A percentile compares a stretch with the other conserved stretches of the same genome.
phyloP scores from a whole-genome alignment of 1,284 basidiomycete genomes.

The Moesziomyces antarcticus region DNA sequence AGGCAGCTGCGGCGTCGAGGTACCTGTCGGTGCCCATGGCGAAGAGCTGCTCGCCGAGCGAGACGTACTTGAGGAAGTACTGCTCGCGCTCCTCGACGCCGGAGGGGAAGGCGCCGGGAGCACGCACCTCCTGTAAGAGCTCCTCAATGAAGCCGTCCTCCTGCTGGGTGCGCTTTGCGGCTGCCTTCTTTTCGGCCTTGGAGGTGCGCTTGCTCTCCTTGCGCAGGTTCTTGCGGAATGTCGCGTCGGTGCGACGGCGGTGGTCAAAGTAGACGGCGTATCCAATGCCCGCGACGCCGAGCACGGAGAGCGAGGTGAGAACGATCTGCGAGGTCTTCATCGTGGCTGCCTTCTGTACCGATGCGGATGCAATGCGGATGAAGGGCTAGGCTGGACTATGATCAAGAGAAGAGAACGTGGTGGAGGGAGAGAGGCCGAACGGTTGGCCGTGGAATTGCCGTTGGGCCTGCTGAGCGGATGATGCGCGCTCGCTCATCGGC shows the following conservation, averaged over 20 bases:
- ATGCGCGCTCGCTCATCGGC: slow-evolving; percentile 17
- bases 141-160: slow-evolving; percentile 55
- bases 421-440: neutral
- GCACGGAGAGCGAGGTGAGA: slow-evolving; percentile 49
- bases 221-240: slow-evolving; percentile 90
- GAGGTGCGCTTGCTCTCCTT: slow-evolving; percentile 74
- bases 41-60: slow-evolving; percentile 85
- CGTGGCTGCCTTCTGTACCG: slow-evolving; percentile 6
- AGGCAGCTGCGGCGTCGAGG: slow-evolving; percentile 80
- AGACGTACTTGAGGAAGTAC: slow-evolving; percentile 88
- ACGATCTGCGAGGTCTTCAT: slow-evolving; percentile 54
- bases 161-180: slow-evolving; percentile 61
- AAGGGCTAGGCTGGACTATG: neutral
- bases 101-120: slow-evolving; percentile 70
- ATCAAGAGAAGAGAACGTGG: neutral
- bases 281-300: slow-evolving; percentile 57
- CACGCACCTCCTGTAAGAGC: slow-evolving; percentile 45
- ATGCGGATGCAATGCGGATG: neutral
- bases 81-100: slow-evolving; percentile 73
- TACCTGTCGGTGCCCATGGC: slow-evolving; percentile 74
- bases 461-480: slow-evolving; percentile 11
- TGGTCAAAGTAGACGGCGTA: slow-evolving; percentile 85
- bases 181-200: slow-evolving; percentile 73
- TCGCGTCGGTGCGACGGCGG: slow-evolving; percentile 85
- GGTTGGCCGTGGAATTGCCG: neutral